Evolutionary conservation across 805 yeast species (phyloP).

Genomic region (Candida sakaeoensis): DNA sequence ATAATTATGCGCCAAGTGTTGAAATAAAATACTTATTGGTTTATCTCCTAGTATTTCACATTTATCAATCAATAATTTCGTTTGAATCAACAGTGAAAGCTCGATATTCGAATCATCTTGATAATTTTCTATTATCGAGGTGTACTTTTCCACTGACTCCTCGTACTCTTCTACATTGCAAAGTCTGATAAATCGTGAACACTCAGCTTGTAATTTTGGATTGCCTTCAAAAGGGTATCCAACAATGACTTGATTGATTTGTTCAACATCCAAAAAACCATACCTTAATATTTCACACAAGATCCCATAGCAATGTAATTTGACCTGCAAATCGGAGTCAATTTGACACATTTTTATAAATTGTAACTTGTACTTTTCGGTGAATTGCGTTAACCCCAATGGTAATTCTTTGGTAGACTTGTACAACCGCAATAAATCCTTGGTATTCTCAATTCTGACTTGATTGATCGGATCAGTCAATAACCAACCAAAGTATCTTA

Average conservation of each 20-base stretch:
- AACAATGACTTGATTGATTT: conserved; percentile 33
- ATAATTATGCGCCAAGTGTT: conserved; percentile 24
- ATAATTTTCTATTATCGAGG: not conserved
- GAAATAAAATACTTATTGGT: conserved; percentile 30
- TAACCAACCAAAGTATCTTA: conserved; percentile 81
- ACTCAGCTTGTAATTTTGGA: conserved; percentile 38
- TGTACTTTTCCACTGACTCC: conserved; percentile 18
- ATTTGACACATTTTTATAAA: conserved; percentile 52
- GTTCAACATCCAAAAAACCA: conserved; percentile 64
- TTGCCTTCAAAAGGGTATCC: conserved; percentile 7
- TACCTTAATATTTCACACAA: conserved; percentile 52
- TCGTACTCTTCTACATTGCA: conserved; percentile 35
- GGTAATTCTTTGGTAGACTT: conserved; percentile 29
- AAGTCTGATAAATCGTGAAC: conserved; percentile 51
- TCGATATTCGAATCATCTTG: not conserved
- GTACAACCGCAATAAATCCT: conserved; percentile 49
- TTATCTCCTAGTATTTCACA: conserved; percentile 8
- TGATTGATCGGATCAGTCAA: conserved; percentile 62
- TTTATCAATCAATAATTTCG: conserved; percentile 10
- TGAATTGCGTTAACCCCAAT: conserved; percentile 73
- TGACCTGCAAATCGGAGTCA: conserved; percentile 49
- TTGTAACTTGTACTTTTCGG: conserved; percentile 66
- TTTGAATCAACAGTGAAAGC: conserved; percentile 8
- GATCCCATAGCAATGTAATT: conserved; percentile 46
- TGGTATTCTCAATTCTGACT: conserved; percentile 66